phyloP scores from a whole-genome alignment of 176 grass and related monocot genomes.

The Cenchrus fungigraminus region DNA sequence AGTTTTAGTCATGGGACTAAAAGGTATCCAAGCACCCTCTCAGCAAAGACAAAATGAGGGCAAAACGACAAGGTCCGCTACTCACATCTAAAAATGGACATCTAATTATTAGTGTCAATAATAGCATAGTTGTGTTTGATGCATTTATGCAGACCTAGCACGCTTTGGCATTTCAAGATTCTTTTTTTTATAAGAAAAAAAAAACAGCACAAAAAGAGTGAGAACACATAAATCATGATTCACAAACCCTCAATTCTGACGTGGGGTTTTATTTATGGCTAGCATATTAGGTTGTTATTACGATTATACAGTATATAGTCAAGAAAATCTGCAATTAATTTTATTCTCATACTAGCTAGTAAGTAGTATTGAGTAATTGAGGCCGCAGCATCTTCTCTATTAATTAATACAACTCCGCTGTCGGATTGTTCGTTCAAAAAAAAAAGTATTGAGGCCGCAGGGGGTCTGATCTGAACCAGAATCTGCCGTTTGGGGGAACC shows the following conservation, averaged over 20 bases:
- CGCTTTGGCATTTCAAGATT: not conserved
- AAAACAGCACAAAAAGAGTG: not conserved
- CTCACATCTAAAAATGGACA: not conserved
- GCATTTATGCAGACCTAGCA: not conserved
- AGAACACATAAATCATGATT: not conserved
- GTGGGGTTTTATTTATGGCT: too few relatives aligned
- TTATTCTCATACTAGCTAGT: not conserved
- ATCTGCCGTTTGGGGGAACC: not conserved
- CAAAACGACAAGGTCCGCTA: constrained; percentile 19
- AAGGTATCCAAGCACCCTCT: too few relatives aligned
- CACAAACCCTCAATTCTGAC: not conserved
- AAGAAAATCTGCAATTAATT: not conserved
- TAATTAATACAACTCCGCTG: too few relatives aligned
- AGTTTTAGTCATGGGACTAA: too few relatives aligned
- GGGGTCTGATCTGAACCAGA: not conserved
- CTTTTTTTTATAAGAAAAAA: not conserved
- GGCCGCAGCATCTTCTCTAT: too few relatives aligned
- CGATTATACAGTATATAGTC: not conserved
- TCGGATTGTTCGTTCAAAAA: too few relatives aligned
- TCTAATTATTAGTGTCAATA: not conserved
- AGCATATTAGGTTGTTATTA: not conserved
- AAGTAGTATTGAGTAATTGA: too few relatives aligned
- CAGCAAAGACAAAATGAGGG: not conserved
- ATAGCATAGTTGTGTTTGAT: not conserved
- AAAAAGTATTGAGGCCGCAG: not conserved